These are phyloP conservation scores for Coemansia guatemalensis DNA, from an alignment of 192 early-diverging fungal species.

Conservation along the genomic window DNA sequence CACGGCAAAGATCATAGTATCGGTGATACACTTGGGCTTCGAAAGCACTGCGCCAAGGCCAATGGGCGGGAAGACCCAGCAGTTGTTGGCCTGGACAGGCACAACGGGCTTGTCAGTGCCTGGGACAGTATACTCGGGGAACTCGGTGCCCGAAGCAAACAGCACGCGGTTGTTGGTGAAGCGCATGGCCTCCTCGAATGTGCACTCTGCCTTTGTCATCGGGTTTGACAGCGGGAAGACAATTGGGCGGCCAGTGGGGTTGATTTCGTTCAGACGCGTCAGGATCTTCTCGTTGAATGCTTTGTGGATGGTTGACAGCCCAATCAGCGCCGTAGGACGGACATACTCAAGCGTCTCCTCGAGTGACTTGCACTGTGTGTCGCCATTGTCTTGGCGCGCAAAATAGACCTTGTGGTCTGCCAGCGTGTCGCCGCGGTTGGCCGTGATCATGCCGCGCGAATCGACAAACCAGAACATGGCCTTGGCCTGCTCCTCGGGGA, in stretches of 20 bases:
- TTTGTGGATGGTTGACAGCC: slow-evolving; percentile 76
- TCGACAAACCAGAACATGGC: slow-evolving; percentile 82
- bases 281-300: slow-evolving; percentile 76
- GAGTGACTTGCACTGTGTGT: slow-evolving; percentile 71
- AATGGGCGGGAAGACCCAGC: slow-evolving; percentile 96
- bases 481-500: slow-evolving; percentile 65
- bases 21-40: slow-evolving; percentile 67
- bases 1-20: slow-evolving; percentile 79
- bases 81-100: slow-evolving; percentile 92
- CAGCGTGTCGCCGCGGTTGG: slow-evolving; percentile 82
- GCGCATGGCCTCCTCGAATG: slow-evolving; percentile 87
- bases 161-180: slow-evolving; percentile 83
- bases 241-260: slow-evolving; percentile 66
- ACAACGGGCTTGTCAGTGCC: slow-evolving; percentile 42
- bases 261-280: slow-evolving; percentile 70
- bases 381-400: slow-evolving; percentile 83
- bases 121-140: slow-evolving; percentile 75
- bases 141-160: slow-evolving; percentile 95
- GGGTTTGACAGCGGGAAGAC: slow-evolving; percentile 93
- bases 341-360: slow-evolving; percentile 81
- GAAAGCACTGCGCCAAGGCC: slow-evolving; percentile 84
- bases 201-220: slow-evolving; percentile 89
- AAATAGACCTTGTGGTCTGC: slow-evolving; percentile 84
- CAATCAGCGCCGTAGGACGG: slow-evolving; percentile 87
- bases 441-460: slow-evolving; percentile 87